A percentile compares a stretch with the other conserved stretches of the same genome.
Conservation (phyloP, 139 green algal genomes). For the Pedinophyceae sp. region DNA sequence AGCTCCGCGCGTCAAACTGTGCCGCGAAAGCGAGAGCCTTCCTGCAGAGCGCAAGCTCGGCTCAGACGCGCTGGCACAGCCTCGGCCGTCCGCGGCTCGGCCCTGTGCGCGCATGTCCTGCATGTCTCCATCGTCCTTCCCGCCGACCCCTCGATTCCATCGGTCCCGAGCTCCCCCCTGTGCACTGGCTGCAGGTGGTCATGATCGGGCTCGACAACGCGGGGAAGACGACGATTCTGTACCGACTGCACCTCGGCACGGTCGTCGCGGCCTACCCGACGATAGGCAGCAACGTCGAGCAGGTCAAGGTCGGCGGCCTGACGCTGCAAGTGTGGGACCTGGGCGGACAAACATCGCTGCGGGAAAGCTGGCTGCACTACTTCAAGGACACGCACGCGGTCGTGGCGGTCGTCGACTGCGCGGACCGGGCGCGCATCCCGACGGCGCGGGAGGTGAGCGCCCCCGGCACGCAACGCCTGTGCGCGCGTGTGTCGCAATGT, state of each 20-base stretch:
- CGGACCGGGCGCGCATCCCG: conserved; percentile 88
- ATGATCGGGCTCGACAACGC: conserved; percentile 89
- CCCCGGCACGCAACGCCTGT: no score
- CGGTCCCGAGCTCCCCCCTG: no score
- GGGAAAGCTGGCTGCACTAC: conserved; percentile 88
- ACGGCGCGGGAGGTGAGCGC: no score
- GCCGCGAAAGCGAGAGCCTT: no score
- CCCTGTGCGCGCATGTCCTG: no score
- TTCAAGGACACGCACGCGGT: conserved; percentile 97
- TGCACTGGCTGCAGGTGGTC: conserved; percentile 33
- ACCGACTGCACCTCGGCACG: conserved; percentile 97
- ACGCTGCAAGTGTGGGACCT: conserved; percentile 25
- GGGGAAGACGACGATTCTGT: conserved; percentile 97
- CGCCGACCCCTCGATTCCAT: no score
- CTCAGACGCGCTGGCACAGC: no score
- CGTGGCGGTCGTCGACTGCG: conserved; percentile 96
- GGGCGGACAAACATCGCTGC: conserved; percentile 26
- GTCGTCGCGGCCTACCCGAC: background rate
- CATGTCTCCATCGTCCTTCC: no score
- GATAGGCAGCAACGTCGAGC: conserved; percentile 84
- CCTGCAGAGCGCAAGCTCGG: no score
- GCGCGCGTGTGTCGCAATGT: no score
- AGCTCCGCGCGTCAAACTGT: no score
- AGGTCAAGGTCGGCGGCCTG: conserved; percentile 7
- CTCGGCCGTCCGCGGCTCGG: no score